These are phyloP conservation scores for Moricandia arvensis DNA, from an alignment of 345 rosid genomes.

Conservation along the genomic window DNA sequence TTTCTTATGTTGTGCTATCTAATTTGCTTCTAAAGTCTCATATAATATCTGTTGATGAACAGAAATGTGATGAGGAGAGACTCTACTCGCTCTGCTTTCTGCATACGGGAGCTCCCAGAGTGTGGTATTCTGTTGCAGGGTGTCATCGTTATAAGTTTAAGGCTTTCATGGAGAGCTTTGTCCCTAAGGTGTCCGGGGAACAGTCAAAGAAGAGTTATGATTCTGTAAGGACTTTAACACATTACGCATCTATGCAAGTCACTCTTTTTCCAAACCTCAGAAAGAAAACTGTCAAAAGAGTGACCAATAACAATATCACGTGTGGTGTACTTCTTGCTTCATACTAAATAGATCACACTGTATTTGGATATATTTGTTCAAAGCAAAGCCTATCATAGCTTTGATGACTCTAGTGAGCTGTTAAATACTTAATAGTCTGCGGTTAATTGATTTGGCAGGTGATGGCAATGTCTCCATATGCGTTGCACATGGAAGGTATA, in stretches of 20 bases:
- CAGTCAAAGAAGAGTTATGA: slow-evolving; percentile 35
- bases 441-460: slow-evolving; percentile 42
- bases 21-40: slow-evolving; percentile 19
- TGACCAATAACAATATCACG: neutral
- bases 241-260: slow-evolving; percentile 3
- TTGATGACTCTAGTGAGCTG: slow-evolving; percentile 8
- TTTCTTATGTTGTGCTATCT: neutral
- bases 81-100: slow-evolving; percentile 55
- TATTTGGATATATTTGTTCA: slow-evolving; percentile 1
- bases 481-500: slow-evolving; percentile 51
- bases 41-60: slow-evolving; percentile 36
- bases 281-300: neutral
- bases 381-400: neutral
- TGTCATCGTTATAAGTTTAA: slow-evolving; percentile 35
- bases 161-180: slow-evolving; percentile 35
- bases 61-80: slow-evolving; percentile 68
- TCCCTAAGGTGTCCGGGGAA: slow-evolving; percentile 33
- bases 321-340: neutral
- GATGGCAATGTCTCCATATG: slow-evolving; percentile 40
- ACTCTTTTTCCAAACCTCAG: no score
- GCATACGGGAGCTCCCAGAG: slow-evolving; percentile 70
- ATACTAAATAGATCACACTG: neutral
- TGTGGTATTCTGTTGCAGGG: slow-evolving; percentile 62
- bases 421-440: neutral
- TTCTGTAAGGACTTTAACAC: slow-evolving; percentile 43